Percentiles rank a stretch among this genome's conserved stretches.
Evolutionary conservation across 148 eudicot species (phyloP).

Genomic region (Rhododendron mucronatum): DNA sequence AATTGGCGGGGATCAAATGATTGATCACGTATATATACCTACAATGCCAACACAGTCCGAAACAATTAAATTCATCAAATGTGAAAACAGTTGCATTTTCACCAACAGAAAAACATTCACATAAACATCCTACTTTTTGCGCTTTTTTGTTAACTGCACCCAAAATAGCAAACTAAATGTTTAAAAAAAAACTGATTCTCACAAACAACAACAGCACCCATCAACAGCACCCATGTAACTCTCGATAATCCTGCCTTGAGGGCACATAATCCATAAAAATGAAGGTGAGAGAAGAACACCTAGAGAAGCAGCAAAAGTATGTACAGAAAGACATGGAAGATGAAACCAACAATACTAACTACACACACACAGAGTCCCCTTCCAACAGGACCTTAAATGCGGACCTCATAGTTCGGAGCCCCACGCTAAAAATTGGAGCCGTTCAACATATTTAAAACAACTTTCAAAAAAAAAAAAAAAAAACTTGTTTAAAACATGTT

Average conservation of each 20-base stretch:
- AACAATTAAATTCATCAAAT: not conserved
- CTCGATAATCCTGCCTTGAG: not conserved
- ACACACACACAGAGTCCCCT: not conserved
- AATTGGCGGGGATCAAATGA: constrained; percentile 67
- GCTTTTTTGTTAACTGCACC: not conserved
- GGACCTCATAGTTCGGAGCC: too few species aligned
- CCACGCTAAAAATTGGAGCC: too few species aligned
- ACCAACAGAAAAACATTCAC: not conserved
- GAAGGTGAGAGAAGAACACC: not conserved
- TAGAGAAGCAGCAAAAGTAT: not conserved
- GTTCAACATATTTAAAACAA: too few species aligned
- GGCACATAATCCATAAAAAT: not conserved
- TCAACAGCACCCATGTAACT: not conserved
- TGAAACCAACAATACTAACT: not conserved
- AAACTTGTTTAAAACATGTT: too few species aligned
- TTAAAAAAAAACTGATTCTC: not conserved
- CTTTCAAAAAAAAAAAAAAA: too few species aligned
- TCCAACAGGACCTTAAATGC: too few species aligned
- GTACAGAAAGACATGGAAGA: not conserved
- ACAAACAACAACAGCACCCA: not conserved
- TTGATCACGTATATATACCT: constrained; percentile 91
- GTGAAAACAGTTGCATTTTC: constrained; percentile 7
- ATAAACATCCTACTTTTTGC: not conserved
- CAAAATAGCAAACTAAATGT: not conserved
- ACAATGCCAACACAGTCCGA: not conserved